Base-by-base conservation (phyloP, 164 flowering plant genomes). In the Vitis rotundifolia region DNA sequence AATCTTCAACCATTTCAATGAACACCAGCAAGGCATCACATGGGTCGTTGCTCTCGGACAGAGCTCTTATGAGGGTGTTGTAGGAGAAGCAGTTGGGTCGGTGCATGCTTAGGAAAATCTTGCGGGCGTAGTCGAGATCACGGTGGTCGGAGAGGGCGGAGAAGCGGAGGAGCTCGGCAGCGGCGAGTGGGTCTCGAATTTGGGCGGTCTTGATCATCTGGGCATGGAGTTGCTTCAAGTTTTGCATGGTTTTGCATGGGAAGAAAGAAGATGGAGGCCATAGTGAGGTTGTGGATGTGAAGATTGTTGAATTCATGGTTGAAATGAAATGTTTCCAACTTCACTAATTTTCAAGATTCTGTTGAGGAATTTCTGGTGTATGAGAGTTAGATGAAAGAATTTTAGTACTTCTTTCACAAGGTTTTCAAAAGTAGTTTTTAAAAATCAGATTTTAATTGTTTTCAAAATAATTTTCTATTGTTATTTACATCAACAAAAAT, bases 51-150 rank as follows among this genome's bases (percentile, higher is more conserved):
- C 64, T 67, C 47, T 85, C 88, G 16, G 85, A 61, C 14, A 80
- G 77, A n/a, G 82, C 83, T 73, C 87, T 77, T 28, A 87, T 83
- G 16, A 87, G 71, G 66, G 91, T 85, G 74, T 87, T 87, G 63
- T 71, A 87, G 60, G 87, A 83, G 53, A 85, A 87, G 76, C 87
- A 82, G 68, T 85, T 87, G 16, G 81, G 83, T 47, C 71, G 62
- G 29, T 26, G 68, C 82, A 85, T 87, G 15, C 63, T 68, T 65
- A 29, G 49, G 62, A 87, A 85, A 13, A 87, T 50, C 49, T 49
- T 59, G 29, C 67, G 76, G 11, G 88, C 87, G 53, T 83, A 84
- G 0, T 55, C 31, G 15, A 81, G 63, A 63, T 81, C 75, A 26
- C 79, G 78, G 59, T 61, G 68, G 12, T 31, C 3, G 26, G 81